Evolutionary conservation across 2,329 filamentous ascomycete species (phyloP).

Genomic region (Blastomyces parvus): DNA sequence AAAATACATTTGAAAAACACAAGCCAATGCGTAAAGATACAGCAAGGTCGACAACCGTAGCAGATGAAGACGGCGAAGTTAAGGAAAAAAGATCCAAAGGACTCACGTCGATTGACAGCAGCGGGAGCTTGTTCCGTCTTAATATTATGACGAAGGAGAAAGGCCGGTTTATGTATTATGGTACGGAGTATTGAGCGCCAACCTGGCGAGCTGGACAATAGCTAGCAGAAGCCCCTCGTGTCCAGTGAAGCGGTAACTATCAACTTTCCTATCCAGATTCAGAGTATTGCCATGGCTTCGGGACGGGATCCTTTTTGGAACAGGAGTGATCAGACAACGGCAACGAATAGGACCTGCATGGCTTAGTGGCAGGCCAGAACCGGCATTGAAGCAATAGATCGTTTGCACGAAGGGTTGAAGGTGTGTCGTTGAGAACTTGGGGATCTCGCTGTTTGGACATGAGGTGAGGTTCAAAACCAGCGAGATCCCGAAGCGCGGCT

Average conservation of each 20-base stretch:
- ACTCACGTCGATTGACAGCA: slow-evolving; percentile 10
- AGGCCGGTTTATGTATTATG: background rate
- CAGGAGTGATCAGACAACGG: background rate
- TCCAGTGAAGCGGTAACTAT: background rate
- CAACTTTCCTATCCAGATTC: background rate
- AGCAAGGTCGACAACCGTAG: background rate
- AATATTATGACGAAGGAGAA: background rate
- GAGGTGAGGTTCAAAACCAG: background rate
- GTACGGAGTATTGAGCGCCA: background rate
- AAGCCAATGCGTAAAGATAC: background rate
- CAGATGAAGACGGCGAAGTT: background rate
- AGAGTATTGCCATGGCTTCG: background rate
- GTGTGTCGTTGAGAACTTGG: background rate
- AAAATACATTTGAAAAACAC: background rate
- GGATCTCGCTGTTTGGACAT: background rate
- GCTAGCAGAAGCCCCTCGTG: background rate
- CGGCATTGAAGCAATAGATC: background rate
- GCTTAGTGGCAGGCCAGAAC: background rate
- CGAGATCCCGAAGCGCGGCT: background rate
- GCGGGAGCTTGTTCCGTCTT: background rate
- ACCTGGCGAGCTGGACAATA: slow-evolving; percentile 2
- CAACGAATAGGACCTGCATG: slow-evolving; percentile 5
- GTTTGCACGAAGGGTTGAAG: background rate
- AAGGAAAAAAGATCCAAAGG: background rate
- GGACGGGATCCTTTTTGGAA: background rate